Percentiles rank a stretch among this genome's conserved stretches.
Conservation (phyloP, 1,139 yeast genomes). For the Suhomyces bribrorum region DNA sequence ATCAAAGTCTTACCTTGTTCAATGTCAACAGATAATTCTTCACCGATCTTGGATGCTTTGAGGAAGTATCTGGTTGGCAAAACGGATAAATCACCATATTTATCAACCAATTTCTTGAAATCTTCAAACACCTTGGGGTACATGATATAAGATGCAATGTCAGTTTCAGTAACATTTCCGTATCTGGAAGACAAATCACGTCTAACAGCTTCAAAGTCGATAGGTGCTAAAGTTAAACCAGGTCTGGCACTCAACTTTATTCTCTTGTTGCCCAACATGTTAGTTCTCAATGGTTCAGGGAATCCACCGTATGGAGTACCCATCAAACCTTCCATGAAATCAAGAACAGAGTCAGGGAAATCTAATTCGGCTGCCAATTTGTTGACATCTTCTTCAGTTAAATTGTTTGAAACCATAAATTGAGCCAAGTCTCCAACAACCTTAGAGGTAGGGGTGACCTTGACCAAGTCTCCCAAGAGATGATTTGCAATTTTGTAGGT, state of each 20-base stretch:
- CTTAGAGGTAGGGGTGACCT: conserved; percentile 98
- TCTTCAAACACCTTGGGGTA: conserved; percentile 96
- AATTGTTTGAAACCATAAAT: conserved; percentile 95
- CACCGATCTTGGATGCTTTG: conserved; percentile 82
- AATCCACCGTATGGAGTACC: conserved; percentile 99
- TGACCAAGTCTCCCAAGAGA: conserved; percentile 92
- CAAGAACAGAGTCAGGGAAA: conserved; percentile 97
- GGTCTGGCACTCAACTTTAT: conserved; percentile 87
- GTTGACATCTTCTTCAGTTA: conserved; percentile 79
- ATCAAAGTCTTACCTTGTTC: conserved; percentile 94
- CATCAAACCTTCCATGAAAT: conserved; percentile 98
- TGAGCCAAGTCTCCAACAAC: conserved; percentile 99
- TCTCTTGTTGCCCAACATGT: conserved; percentile 81
- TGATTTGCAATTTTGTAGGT: conserved; percentile 89
- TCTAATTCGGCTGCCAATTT: conserved; percentile 87
- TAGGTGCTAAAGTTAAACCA: conserved; percentile 82
- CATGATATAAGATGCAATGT: conserved; percentile 94
- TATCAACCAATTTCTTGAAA: conserved; percentile 69
- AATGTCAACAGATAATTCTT: conserved; percentile 85
- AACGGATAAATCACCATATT: conserved; percentile 90
- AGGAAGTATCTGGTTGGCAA: conserved; percentile 90
- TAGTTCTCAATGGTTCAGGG: conserved; percentile 97
- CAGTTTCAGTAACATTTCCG: conserved; percentile 71
- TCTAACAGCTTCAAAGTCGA: conserved; percentile 70
- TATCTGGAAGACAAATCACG: conserved; percentile 71